Evolutionary conservation across 495 filamentous ascomycete genomes (phyloP), one percentile per base, ranked within the genome.

Genomic region (Pyronema domesticum): DNA sequence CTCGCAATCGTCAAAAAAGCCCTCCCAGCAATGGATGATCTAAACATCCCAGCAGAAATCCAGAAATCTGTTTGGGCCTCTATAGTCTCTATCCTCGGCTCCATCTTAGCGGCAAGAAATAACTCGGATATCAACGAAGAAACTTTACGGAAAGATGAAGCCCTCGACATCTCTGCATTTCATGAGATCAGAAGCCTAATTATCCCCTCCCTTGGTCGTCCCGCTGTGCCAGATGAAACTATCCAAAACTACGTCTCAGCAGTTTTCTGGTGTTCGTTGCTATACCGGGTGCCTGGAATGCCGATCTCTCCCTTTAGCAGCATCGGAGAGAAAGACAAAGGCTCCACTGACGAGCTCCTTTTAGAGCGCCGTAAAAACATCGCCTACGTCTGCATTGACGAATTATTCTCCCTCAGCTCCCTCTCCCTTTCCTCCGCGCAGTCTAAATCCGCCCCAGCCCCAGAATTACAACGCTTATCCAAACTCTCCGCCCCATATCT

Each of bases 121-220:
- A 62, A 66, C 23, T 65, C 64, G 1, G 65, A 69, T 10, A 63
- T 72, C 1, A 60, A 70, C 6, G 60, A 63, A n/a, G 55, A 70
- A 8, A 70, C 71, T 40, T 74, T 81, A 33, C 61, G 64, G 14
- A 71, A 68, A 15, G 83, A 89, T 58, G 79, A 95, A 67, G 66
- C 74, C 8, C 88, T 89, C 62, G 93, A 98, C 64, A 83, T 94
- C 15, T 61, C 75, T 1, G 77, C 83, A 0, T 89, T 95, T 63
- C 69, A 61, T 7, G 72, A 74, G 46, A 68, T 95, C 0, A 77
- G 81, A 14, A 68, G 74, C 0, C 72, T 95, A 19, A 79, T 94
- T 39, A 81, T 86, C 30, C 82, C 88, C 0, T 68, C 77, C 6
- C 74, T 98, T 0, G 86, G 88, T 7, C 72, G 74, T 0, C 57